Base-by-base conservation (phyloP, 2,329 filamentous ascomycete species). In the Aspergillus proliferans region DNA sequence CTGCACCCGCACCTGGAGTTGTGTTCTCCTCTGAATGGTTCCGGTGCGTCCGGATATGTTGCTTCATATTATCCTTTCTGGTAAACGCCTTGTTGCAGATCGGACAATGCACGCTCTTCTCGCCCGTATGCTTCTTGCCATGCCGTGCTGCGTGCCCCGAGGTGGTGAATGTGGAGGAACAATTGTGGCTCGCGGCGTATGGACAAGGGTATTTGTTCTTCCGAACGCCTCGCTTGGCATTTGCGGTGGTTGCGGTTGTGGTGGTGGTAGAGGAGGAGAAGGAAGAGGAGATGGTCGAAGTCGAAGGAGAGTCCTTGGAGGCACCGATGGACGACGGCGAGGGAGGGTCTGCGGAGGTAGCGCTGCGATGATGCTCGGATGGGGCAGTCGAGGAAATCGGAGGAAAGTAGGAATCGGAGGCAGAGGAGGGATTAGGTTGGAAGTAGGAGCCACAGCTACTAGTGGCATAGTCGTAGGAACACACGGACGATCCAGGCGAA, bases 61-160 rank as follows among this genome's bases (percentile, higher is more conserved):
- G 82, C 66, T 85, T 83, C 82, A 85, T 85, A 66, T 85, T 85
- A 69, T 85, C 82, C 60, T 85, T 85, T 54, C 82, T 78, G 10
- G 82, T 84, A 61, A 85, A 85, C 10, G 81, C 81, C 65, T 85
- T 85, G 70, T 81, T 80, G 71, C 82, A 85, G 52, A 84, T 79
- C 0, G 82, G 82, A 60, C 82, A 85, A 58, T 81, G 77, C n/a
- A 83, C 81, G 51, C 83, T 81, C 65, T 85, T 85, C 67, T 84
- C 82, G 48, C 82, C 82, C 0, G 82, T 85, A 68, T 85, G 82
- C 67, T 84, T 84, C 68, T 85, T 85, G 24, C 82, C 81, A 58
- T 85, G 82, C 18, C 82, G 78, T n/a, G 82, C 81, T 6, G 82
- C 82, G 59, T 85, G 82, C 45, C 82, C 82, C 0, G 82, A 85